phyloP scores from a whole-genome alignment of 352 stramenopile species.

The Phytophthora europaea region DNA sequence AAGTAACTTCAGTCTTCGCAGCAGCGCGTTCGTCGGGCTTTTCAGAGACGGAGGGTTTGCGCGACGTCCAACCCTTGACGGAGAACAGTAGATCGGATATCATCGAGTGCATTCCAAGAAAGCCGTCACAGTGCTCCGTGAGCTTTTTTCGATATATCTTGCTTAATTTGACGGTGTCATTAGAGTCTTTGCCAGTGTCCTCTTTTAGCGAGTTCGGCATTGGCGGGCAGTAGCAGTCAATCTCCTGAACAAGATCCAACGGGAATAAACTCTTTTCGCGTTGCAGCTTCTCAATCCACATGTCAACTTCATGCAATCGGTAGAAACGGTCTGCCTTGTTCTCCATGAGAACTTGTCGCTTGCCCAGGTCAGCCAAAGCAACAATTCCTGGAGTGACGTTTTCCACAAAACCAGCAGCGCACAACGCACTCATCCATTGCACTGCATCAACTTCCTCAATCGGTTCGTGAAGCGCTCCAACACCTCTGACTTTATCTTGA shows the following conservation, averaged over 20 bases:
- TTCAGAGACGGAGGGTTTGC: constrained; percentile 49
- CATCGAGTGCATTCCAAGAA: constrained; percentile 58
- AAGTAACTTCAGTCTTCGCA: neutral
- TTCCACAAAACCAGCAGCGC: constrained; percentile 70
- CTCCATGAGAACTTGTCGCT: constrained; percentile 58
- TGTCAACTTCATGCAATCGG: constrained; percentile 63
- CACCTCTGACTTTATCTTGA: constrained; percentile 28
- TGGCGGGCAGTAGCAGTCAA: constrained; percentile 56
- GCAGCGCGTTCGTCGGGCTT: constrained; percentile 48
- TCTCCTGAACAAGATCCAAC: constrained; percentile 70
- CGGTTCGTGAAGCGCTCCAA: constrained; percentile 64
- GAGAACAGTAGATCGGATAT: constrained; percentile 66
- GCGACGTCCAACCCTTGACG: constrained; percentile 33
- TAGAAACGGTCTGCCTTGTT: constrained; percentile 60
- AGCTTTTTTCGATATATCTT: constrained; percentile 68
- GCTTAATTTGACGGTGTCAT: neutral
- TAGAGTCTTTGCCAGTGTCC: neutral
- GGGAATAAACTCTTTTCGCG: constrained; percentile 61
- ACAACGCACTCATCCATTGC: constrained; percentile 69
- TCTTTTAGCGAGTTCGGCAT: neutral
- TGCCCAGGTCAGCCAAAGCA: constrained; percentile 35
- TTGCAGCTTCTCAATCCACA: constrained; percentile 48
- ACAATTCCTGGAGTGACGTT: constrained; percentile 39
- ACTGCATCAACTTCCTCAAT: constrained; percentile 36
- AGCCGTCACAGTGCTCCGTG: constrained; percentile 61